Evolutionary conservation across 768 basidiomycete species (phyloP).

Genomic region (Termitomyces sp.): DNA sequence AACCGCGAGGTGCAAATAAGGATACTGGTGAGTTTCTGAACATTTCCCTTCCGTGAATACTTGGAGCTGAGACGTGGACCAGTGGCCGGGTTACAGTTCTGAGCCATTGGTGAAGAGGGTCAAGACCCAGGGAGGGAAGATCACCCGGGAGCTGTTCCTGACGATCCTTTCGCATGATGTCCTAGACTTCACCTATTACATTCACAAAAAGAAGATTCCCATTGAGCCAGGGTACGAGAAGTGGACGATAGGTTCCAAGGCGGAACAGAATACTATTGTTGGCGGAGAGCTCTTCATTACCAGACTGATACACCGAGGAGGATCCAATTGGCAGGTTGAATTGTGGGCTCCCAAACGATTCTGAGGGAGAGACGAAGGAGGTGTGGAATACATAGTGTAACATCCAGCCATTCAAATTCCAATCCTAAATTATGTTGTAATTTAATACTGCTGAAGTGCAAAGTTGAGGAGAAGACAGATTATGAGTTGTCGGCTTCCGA

Average conservation of each 20-base stretch:
- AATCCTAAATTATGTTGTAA: slow-evolving; percentile 2
- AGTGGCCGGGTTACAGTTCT: slow-evolving; percentile 48
- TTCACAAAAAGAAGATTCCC: slow-evolving; percentile 20
- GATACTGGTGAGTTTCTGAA: slow-evolving; percentile 22
- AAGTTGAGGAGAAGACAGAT: neutral
- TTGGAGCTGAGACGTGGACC: neutral
- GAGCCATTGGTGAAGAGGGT: slow-evolving; percentile 32
- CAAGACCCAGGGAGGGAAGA: slow-evolving; percentile 23
- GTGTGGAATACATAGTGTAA: neutral
- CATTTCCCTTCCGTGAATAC: neutral
- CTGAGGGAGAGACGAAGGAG: neutral
- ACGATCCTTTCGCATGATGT: slow-evolving; percentile 23
- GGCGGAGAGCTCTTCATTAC: slow-evolving; percentile 31
- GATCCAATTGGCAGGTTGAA: slow-evolving; percentile 38
- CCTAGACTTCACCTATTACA: slow-evolving; percentile 20
- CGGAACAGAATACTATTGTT: slow-evolving; percentile 15
- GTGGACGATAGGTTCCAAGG: slow-evolving; percentile 26
- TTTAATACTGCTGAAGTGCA: neutral
- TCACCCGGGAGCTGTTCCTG: slow-evolving; percentile 26
- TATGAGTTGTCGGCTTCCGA: slow-evolving; percentile 1
- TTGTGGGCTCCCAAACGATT: slow-evolving; percentile 24
- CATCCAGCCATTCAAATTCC: neutral
- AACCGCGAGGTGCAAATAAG: slow-evolving; percentile 28
- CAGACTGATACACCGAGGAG: slow-evolving; percentile 30
- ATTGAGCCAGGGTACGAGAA: slow-evolving; percentile 30